Evolutionary conservation across 495 filamentous ascomycete genomes (phyloP), one percentile per base, ranked within the genome.

Genomic region (Beverwykella pulmonaria): DNA sequence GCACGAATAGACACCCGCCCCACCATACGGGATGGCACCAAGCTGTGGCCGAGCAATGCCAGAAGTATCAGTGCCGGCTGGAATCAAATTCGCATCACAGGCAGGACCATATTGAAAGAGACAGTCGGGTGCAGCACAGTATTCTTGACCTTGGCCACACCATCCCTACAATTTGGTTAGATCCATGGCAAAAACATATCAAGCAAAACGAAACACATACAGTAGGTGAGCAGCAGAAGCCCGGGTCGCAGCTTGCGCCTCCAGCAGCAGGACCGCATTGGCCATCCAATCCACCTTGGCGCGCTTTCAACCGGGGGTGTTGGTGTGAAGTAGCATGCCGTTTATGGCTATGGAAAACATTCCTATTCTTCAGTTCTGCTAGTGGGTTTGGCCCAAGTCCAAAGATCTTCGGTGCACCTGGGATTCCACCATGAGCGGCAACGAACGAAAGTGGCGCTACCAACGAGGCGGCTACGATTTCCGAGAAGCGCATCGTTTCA

Each of bases 121-220:
- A 70, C 90, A 92, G 61, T 88, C 86, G 2, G 90, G 90, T 30
- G 88, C 83, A 19, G 73, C 72, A 73, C 90, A 93, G 72, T 90
- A 89, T 12, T 82, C 83, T 59, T 68, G 73, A 1, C 82, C 82
- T 10, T 73, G 80, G 10, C 90, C 90, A 69, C 89, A 92, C 75
- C 65, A 68, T 23, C 65, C 65, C 65, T 67, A 27, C 19, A 8
- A 20, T 19, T 46, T 8, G 27, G 34, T 22, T 60, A 29, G 15
- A 34, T 7, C 2, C 15, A 7, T 52, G 23, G 2, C 14, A n/a
- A 34, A n/a, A 34, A n/a, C 14, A 19, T 20, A 9, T 26, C 17
- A 26, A 39, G 8, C 7, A 41, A 14, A 44, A 10, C 1, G 5
- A 61, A 10, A 1, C 2, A 61, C 65, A 41, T 62, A 55, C 53